Evolutionary conservation across 768 basidiomycete species (phyloP).

Genomic region (Russula sp.): DNA sequence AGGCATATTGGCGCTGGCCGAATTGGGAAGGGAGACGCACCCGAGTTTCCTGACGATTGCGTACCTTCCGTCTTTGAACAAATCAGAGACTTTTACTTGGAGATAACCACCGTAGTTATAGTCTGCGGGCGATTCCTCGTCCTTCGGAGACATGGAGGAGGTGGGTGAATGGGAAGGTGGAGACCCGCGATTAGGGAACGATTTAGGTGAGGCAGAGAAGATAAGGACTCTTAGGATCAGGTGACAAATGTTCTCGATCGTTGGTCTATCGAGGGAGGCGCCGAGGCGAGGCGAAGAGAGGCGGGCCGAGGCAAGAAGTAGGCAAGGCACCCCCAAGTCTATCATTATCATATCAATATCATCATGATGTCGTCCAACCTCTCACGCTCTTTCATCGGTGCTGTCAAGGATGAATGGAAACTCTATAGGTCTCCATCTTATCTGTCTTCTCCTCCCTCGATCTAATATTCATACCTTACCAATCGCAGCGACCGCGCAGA

Average conservation of each 20-base stretch:
- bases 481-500: slow-evolving; percentile 50
- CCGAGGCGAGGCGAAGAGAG: no score
- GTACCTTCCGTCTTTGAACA: slow-evolving; percentile 82
- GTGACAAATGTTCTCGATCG: no score
- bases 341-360: background rate
- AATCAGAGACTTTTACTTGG: slow-evolving; percentile 54
- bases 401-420: slow-evolving; percentile 79
- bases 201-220: slow-evolving; percentile 32
- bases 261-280: no score
- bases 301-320: no score
- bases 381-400: slow-evolving; percentile 53
- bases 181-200: slow-evolving; percentile 65
- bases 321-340: no score
- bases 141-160: slow-evolving; percentile 57
- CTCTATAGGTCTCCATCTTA: slow-evolving; percentile 56
- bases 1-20: slow-evolving; percentile 17
- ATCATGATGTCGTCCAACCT: background rate
- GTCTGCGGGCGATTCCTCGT: slow-evolving; percentile 79
- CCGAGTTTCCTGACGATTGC: slow-evolving; percentile 86
- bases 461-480: background rate
- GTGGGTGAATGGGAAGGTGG: slow-evolving; percentile 30
- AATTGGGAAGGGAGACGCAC: slow-evolving; percentile 33
- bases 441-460: background rate
- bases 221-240: background rate
- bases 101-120: slow-evolving; percentile 81